Base-by-base conservation (phyloP, 129 eudicot species). In the Smallanthus sonchifolius region DNA sequence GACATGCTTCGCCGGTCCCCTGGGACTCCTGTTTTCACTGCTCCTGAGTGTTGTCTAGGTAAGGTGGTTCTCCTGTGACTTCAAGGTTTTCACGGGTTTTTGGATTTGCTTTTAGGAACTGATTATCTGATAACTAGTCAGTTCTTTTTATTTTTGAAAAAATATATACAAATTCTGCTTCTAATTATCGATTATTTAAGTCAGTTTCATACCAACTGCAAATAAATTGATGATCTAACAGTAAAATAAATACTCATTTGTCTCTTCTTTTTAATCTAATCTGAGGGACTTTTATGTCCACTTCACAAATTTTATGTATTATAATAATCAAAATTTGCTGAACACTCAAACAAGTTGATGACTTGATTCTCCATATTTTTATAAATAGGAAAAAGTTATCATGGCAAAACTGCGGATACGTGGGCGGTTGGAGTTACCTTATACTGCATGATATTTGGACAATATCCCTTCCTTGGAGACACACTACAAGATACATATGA, bases 41-140 rank as follows among this genome's bases (percentile, higher is more conserved):
- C 98, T 79, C 98, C 98, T 2, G 98, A 94, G 72, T 94, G 98
- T 83, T 94, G 98, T 76, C 75, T 86, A 83, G 98, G 98, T 94
- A 57, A 16, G 95, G 42, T 40, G 49, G 19, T 68, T 61, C 72
- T 67, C 24, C 43, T 32, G 15, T 8, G 62, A 64, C 49, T 69
- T 3, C 39, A 42, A n/a, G 36, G 40, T 55, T 36, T 40, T 7
- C 14, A 45, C 43, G 32, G 15, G 47, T 37, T 28, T 36, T n/a
- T 64, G 45, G 47, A 36, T 64, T 37, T 64, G 69, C 28, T 36
- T 64, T 36, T 64, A 14, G 47, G 69, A 36, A 64, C 7, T 7
- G 28, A 37, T 63, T 63, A 36, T 63, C 44, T 63, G 68, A 35
- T 61, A 32, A 6, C 6, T 4, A 14, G 37, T 16, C 67, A 37